These are phyloP conservation scores for Cytospora chrysosperma DNA, from an alignment of 2,329 filamentous ascomycete species.

Conservation along the genomic window DNA sequence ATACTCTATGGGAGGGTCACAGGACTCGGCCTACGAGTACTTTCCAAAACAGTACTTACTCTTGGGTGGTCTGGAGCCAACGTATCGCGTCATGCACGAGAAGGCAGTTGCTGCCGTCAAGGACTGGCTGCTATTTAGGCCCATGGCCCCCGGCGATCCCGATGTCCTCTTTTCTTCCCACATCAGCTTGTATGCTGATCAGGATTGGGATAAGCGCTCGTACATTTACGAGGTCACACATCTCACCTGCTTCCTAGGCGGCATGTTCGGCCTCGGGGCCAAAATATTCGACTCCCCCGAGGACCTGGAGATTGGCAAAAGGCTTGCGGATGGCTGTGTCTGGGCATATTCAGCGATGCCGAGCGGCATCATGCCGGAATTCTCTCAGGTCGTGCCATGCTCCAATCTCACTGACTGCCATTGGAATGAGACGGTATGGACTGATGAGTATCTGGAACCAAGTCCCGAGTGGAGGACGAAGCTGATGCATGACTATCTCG, in stretches of 20 bases:
- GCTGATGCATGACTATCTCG: conserved; percentile 43
- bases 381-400: conserved; percentile 50
- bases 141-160: conserved; percentile 65
- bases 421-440: conserved; percentile 53
- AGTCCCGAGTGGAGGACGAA: conserved; percentile 42
- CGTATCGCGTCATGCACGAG: conserved; percentile 73
- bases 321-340: conserved; percentile 66
- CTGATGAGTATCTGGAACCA: conserved; percentile 47
- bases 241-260: conserved; percentile 67
- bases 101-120: conserved; percentile 66
- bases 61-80: conserved; percentile 69
- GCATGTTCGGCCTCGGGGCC: conserved; percentile 66
- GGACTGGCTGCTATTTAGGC: conserved; percentile 73
- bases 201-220: conserved; percentile 32
- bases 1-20: conserved; percentile 62
- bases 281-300: conserved; percentile 59
- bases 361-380: conserved; percentile 66
- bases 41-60: conserved; percentile 71
- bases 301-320: conserved; percentile 62
- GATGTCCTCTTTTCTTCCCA: conserved; percentile 75
- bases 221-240: conserved; percentile 60
- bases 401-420: conserved; percentile 45
- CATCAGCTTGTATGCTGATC: conserved; percentile 47
- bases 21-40: conserved; percentile 72
- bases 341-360: conserved; percentile 65